These are phyloP conservation scores for Puccinia polysora DNA, from an alignment of 1,284 basidiomycete genomes.

Conservation along the genomic window DNA sequence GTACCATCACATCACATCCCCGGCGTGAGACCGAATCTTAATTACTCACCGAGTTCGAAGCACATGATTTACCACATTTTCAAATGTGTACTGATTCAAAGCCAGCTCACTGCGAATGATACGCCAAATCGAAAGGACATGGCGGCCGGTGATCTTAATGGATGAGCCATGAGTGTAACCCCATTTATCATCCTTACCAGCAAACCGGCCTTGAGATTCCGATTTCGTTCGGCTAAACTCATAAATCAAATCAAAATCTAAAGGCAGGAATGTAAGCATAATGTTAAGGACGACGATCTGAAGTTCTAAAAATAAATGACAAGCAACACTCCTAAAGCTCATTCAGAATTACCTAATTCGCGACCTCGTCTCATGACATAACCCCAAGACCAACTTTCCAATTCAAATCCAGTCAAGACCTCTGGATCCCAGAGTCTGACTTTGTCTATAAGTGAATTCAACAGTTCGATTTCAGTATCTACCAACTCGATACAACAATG, in stretches of 20 bases:
- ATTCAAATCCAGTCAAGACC: constrained; percentile 84
- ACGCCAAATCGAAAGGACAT: constrained; percentile 87
- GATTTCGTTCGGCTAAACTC: constrained; percentile 53
- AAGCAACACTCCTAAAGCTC: too few species aligned
- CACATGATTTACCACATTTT: constrained; percentile 79
- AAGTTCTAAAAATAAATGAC: too few species aligned
- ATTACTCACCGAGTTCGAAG: constrained; percentile 64
- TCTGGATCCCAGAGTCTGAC: constrained; percentile 81
- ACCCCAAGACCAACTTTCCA: constrained; percentile 84
- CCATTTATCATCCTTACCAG: constrained; percentile 63
- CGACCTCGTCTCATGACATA: constrained; percentile 70
- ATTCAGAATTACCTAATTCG: constrained; percentile 47
- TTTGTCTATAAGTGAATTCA: constrained; percentile 73
- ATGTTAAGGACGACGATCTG: too few species aligned
- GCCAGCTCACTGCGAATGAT: constrained; percentile 80
- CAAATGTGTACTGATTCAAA: constrained; percentile 77
- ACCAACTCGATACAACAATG: constrained; percentile 59
- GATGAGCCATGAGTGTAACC: constrained; percentile 70
- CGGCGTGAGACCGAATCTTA: too few species aligned
- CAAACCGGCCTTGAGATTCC: constrained; percentile 56
- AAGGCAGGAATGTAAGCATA: too few species aligned
- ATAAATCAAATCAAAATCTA: constrained; percentile 53
- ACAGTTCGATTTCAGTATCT: constrained; percentile 70
- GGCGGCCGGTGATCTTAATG: constrained; percentile 78
- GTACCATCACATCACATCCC: background rate